Base-by-base conservation (phyloP, 306 rosid species). In the Prunus kanzakura region DNA sequence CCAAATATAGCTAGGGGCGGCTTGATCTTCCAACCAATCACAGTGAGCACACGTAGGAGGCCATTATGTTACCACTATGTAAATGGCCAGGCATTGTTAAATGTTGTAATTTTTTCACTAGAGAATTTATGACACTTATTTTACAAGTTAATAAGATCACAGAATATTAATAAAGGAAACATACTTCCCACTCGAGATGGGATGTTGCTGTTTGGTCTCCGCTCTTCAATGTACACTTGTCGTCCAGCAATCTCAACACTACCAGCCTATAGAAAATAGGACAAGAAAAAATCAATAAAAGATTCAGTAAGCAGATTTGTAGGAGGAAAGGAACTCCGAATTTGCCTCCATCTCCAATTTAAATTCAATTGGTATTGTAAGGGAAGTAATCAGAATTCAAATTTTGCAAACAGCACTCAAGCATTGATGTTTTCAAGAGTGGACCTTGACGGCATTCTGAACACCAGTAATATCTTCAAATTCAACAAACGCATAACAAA, bases 401-500 rank as follows among this genome's bases (percentile, higher is more conserved):
- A 41, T 23, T 76, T 76, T 2, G 2, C 22, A 67, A 32, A 76
- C 25, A 25, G 67, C 22, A 12, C 18, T 38, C 46, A 20, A n/a
- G 18, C 8, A 38, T 20, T 41, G 7, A 72, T 35, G 22, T 43
- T 58, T 72, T 58, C 10, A 5, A 23, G 57, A 45, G 77, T 80
- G 76, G 72, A 94, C 99, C 99, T 90, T 84, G 87, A 95, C 84
- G 50, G 99, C 97, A 77, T 90, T 95, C 62, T 86, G 96, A 78
- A 95, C 97, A 22, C 99, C 96, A 10, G 84, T 73, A 80, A 89
- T 82, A 67, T 92, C 97, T 88, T 92, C 96, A 38, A 95, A 95
- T 82, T 95, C 97, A 75, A 95, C 96, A 84, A 95, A 95, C 57
- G 99, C 99, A 30, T 95, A 95, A 87, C 99, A 92, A 55, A 92